Base-by-base conservation (phyloP, 2,329 filamentous ascomycete genomes). In the Geosmithia putterillii region DNA sequence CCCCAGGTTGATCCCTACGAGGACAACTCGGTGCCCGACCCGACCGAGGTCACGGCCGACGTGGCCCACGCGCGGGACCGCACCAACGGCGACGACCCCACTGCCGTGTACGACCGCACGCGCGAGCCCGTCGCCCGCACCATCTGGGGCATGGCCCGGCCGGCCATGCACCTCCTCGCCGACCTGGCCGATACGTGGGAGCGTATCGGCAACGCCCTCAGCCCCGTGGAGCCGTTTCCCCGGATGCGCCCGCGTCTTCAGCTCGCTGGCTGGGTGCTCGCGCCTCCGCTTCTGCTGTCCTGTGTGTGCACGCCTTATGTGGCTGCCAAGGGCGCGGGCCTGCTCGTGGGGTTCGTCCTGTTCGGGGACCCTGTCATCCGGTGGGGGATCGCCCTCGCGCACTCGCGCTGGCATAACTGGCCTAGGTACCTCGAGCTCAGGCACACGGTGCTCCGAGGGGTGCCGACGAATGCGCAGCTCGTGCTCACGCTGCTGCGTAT, bases 401-500 rank as follows among this genome's bases (percentile, higher is more conserved):
- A 85, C 57, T 64, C 61, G 14, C 69, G 67, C 7, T 73, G 79
- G 50, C 85, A 85, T 1, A 66, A 80, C 50, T 92, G 86, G 86
- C 71, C 85, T 53, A 84, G 82, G 51, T 66, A 86, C 7, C 66
- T 90, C 15, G 80, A 88, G 52, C 62, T 87, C 10, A 73, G 82
- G 46, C 87, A 87, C 51, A 86, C 83, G 0, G 57, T 92, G 1
- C 74, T 94, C 42, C 86, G 83, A 55, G 85, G 86, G 2, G 80
- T 92, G 0, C 87, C 87, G 1, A 94, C 86, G 2, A 92, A 94
- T 55, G 85, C 86, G 3, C 87, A 94, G 55, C 74, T 94, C 17
- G 80, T 86, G 0, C 66, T 94, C 22, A 94, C 86, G 0, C 70
- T 94, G 2, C 75, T 94, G 10, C 82, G 87, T 5, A 79, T 90